Base-by-base conservation (phyloP, 345 rosid genomes). In the Lepidium didymum region DNA sequence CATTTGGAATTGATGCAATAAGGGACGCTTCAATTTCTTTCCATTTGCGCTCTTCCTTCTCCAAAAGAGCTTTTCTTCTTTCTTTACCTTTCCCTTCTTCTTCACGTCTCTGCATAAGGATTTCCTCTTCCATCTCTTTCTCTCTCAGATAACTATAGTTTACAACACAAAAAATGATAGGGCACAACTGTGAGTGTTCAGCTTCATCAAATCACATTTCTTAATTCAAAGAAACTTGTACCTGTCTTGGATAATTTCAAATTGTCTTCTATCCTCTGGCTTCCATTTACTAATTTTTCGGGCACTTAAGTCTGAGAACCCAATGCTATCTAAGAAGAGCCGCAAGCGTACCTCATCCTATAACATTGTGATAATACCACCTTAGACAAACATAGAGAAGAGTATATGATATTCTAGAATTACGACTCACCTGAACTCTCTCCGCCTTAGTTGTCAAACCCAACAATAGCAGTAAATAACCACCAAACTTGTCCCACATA, bases 401-500 rank as follows among this genome's bases (percentile, higher is more conserved):
- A 33, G 56, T 49, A 40, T 14, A 56, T 52, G 44, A 54, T 65
- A 60, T 73, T 43, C 3, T 18, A 44, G 59, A 67, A 52, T 16
- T 50, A 57, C 58, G 62, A 56, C 74, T 73, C 62, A 94, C 99
- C 97, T 91, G 99, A 68, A 95, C 96, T 75, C 82, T 80, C 74
- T 95, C 99, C 7, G 99, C 99, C 84, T 87, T 86, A 54, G 99
- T 90, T 65, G 97, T 89, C 83, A 95, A 85, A 81, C 99, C 99
- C 75, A 95, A 91, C 78, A 95, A 76, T 52, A 95, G 88, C 56
- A 95, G 86, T 42, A 95, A 78, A 81, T 95, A 95, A 58, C 99
- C 99, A 70, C 99, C 99, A 79, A 95, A 95, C 67, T 89, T 86
- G 79, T 95, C 97, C 99, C 99, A 95, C 99, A 95, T 95, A 62